These are phyloP conservation scores for Aspergillus coremiiformis DNA, from an alignment of 495 filamentous ascomycete species.

Conservation along the genomic window DNA sequence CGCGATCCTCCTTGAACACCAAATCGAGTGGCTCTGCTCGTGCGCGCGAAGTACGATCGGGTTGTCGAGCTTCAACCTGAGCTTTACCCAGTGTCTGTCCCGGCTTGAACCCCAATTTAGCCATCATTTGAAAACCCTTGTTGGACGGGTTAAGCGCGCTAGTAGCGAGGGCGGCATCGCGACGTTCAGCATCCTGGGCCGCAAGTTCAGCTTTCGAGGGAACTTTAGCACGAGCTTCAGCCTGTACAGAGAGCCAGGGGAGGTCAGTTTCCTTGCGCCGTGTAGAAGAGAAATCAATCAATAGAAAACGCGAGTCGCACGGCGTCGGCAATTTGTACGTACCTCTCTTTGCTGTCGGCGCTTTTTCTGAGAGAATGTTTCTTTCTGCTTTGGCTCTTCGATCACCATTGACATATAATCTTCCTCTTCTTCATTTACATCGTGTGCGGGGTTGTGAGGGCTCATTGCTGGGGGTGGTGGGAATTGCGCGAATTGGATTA, in stretches of 20 bases:
- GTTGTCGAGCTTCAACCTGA: background rate
- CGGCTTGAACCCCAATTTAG: conserved; percentile 81
- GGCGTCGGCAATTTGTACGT: background rate
- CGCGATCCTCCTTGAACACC: conserved; percentile 66
- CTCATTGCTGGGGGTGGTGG: background rate
- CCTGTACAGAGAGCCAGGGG: conserved; percentile 17
- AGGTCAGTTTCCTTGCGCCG: background rate
- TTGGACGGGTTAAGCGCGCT: conserved; percentile 57
- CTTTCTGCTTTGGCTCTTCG: conserved; percentile 44
- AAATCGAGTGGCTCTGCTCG: conserved; percentile 61
- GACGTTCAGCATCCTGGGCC: conserved; percentile 56
- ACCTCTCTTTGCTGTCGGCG: conserved; percentile 51
- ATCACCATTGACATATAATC: conserved; percentile 63
- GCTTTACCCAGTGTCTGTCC: conserved; percentile 62
- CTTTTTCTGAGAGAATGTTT: conserved; percentile 51
- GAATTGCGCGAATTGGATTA: background rate
- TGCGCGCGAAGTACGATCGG: conserved; percentile 12
- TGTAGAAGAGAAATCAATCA: background rate
- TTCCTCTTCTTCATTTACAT: conserved; percentile 42
- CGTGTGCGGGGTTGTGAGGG: conserved; percentile 8
- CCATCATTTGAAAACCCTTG: conserved; percentile 94
- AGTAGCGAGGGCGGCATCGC: conserved; percentile 65
- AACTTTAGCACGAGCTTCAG: conserved; percentile 39
- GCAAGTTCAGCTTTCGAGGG: conserved; percentile 75
- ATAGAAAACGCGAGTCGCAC: background rate